A percentile compares a stretch with the other conserved stretches of the same genome.
Conservation (phyloP, 2,329 filamentous ascomycete species). For the Claviceps spartinae region DNA sequence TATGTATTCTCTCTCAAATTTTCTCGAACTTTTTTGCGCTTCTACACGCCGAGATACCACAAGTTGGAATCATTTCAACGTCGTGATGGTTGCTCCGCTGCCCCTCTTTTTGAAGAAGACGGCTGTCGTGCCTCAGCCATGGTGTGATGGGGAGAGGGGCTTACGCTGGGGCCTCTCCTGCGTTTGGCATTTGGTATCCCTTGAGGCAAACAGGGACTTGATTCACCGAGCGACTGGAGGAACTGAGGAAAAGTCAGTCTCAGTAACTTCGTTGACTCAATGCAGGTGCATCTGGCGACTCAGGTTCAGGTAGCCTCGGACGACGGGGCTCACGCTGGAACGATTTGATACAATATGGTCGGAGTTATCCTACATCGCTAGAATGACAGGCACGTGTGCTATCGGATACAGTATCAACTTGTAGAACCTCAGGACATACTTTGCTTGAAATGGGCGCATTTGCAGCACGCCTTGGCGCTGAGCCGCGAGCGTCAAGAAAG, state of each 20-base stretch:
- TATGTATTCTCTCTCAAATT: constrained; percentile 6
- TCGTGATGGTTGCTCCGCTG: constrained; percentile 8
- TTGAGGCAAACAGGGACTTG: constrained; percentile 1
- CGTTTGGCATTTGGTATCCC: constrained; percentile 1
- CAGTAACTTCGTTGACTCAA: neutral
- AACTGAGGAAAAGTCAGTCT: neutral
- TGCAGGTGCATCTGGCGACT: neutral
- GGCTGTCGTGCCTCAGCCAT: constrained; percentile 7
- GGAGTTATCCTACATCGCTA: neutral
- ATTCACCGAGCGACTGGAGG: neutral
- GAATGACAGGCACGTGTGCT: no score
- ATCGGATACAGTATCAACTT: no score
- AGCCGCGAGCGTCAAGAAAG: neutral
- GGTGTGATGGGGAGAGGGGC: constrained; percentile 3
- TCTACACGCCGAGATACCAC: constrained; percentile 11
- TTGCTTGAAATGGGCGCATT: neutral
- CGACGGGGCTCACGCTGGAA: neutral
- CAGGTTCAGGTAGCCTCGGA: neutral
- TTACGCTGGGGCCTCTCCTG: constrained; percentile 1
- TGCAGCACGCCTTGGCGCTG: neutral
- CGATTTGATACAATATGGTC: neutral
- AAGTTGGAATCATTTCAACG: constrained; percentile 2
- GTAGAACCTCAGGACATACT: neutral
- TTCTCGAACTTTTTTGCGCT: constrained; percentile 10
- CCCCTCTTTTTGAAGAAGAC: constrained; percentile 11